Evolutionary conservation across 768 basidiomycete genomes (phyloP), one percentile per base, ranked within the genome.

Genomic region (Lactifluus rugatus): DNA sequence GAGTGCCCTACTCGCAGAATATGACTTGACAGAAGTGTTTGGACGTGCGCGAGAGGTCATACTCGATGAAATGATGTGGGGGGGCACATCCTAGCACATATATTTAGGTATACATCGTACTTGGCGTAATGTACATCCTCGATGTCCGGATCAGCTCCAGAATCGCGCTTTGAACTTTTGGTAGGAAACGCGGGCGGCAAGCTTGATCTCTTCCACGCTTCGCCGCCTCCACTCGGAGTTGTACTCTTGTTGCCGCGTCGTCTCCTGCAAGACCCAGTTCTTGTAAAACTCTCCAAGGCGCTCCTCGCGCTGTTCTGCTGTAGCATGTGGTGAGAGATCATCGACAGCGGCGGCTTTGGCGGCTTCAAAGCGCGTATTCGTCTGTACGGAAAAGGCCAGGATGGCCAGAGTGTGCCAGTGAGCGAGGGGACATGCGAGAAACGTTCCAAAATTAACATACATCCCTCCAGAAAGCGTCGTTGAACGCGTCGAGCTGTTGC

Each of bases 381-480:
- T 87, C 90, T 93, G 65, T n/a, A 59, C 45, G 34, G 36, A 42
- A 14, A 37, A 7, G 16, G 16, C n/a, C 17, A 9, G 16, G 47
- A 23, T n/a, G n/a, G n/a, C n/a, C n/a, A n/a, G n/a, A n/a, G n/a
- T n/a, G n/a, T n/a, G n/a, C n/a, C n/a, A n/a, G 19, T 46, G 45
- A 39, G 32, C 21, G 23, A 65, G 19, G 6, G 5, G 28, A 25
- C 36, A 39, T 23, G 28, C 10, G 2, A 37, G 48, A 6, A 9
- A 39, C 37, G 9, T 19, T 42, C 17, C 4, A 8, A 9, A 23
- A 21, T 13, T 13, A n/a, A 77, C 87, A 63, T 67, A 91, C 90
- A 54, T 91, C 84, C 53, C 81, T 70, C 90, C 90, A 93, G 68
- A 89, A 93, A 17, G 76, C 71, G 55, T 92, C 85, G 60, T 90